These are phyloP conservation scores for Fusarium chlamydosporum DNA, from an alignment of 2,329 filamentous ascomycete species.

Conservation along the genomic window DNA sequence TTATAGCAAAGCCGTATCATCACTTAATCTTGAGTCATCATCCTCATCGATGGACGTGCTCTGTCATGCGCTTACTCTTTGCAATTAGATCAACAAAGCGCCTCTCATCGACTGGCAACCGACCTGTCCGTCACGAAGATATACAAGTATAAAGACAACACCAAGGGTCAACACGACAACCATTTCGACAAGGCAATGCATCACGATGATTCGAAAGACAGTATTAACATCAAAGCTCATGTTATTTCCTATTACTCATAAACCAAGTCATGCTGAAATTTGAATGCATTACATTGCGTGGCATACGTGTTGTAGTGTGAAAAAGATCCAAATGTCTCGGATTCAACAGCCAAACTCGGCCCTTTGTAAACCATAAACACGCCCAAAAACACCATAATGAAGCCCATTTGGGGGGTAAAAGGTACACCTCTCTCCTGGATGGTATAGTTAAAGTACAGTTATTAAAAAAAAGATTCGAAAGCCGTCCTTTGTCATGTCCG, in stretches of 20 bases:
- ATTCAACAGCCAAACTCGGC: constrained; percentile 30
- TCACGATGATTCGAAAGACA: background rate
- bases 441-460: constrained; percentile 49
- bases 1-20: too few species aligned
- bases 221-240: constrained; percentile 11
- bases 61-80: too few species aligned
- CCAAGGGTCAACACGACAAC: too few species aligned
- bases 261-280: constrained; percentile 43
- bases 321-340: constrained; percentile 45
- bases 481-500: constrained; percentile 38
- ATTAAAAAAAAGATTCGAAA: constrained; percentile 49
- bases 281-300: constrained; percentile 32
- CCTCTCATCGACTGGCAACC: too few species aligned
- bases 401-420: constrained; percentile 36
- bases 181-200: background rate
- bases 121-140: too few species aligned
- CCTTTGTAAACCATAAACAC: constrained; percentile 45
- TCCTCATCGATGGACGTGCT: too few species aligned
- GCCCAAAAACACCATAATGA: constrained; percentile 48
- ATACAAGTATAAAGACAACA: too few species aligned
- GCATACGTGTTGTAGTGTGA: constrained; percentile 1
- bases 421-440: constrained; percentile 39
- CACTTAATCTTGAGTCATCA: too few species aligned
- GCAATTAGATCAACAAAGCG: too few species aligned
- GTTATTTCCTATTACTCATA: constrained; percentile 40